Evolutionary conservation across 768 basidiomycete species (phyloP).

Genomic region (Leccinum rimulosum): DNA sequence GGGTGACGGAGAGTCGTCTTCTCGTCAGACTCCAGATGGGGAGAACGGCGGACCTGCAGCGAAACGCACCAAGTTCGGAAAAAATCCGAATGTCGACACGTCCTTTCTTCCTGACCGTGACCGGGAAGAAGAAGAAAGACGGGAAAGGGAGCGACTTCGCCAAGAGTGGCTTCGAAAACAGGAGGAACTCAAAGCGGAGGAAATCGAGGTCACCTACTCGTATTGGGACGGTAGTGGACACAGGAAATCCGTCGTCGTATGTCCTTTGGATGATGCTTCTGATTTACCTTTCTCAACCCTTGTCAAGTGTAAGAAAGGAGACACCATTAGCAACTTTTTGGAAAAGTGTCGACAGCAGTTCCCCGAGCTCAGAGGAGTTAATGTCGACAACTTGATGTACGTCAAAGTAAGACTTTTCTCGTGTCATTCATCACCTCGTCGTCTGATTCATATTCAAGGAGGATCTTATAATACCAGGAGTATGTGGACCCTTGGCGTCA

Average conservation of each 20-base stretch:
- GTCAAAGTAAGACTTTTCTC: slow-evolving; percentile 64
- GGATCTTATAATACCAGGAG: slow-evolving; percentile 96
- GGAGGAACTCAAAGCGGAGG: slow-evolving; percentile 64
- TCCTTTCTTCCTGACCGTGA: slow-evolving; percentile 98
- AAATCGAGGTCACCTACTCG: slow-evolving; percentile 91
- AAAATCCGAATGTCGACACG: slow-evolving; percentile 96
- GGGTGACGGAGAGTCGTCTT: slow-evolving; percentile 40
- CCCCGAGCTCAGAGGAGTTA: slow-evolving; percentile 85
- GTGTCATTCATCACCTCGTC: not conserved
- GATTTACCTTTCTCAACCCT: not conserved
- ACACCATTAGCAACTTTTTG: slow-evolving; percentile 81
- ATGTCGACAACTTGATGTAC: slow-evolving; percentile 98
- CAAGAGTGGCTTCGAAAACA: slow-evolving; percentile 83
- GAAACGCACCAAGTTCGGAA: slow-evolving; percentile 81
- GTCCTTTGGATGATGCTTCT: slow-evolving; percentile 28
- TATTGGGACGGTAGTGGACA: slow-evolving; percentile 99
- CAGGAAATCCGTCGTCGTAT: slow-evolving; percentile 83
- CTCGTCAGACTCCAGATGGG: slow-evolving; percentile 38
- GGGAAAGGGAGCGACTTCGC: slow-evolving; percentile 83
- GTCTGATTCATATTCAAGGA: slow-evolving; percentile 51
- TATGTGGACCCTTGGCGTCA: slow-evolving; percentile 36
- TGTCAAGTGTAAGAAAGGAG: slow-evolving; percentile 92
- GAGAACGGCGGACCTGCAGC: slow-evolving; percentile 45
- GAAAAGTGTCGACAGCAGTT: slow-evolving; percentile 93
- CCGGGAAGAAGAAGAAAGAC: slow-evolving; percentile 88